phyloP scores from a whole-genome alignment of 352 stramenopile species.

The Sclerospora graminicola region DNA sequence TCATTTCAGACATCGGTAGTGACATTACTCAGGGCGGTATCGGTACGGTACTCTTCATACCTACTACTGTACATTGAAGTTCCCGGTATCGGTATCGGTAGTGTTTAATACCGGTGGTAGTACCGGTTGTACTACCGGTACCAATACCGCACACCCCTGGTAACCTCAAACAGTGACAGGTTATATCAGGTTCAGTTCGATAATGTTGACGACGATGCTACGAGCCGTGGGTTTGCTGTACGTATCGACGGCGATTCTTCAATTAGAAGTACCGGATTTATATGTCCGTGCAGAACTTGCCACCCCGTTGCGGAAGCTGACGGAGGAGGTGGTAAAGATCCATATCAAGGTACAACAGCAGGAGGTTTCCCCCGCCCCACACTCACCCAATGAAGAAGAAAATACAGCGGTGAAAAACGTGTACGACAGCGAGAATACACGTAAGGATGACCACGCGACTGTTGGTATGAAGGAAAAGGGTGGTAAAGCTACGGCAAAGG shows the following conservation, averaged over 20 bases:
- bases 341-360: slow-evolving; percentile 15
- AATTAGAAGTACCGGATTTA: slow-evolving; percentile 4
- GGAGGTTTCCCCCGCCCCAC: neutral
- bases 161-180: no score
- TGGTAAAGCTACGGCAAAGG: slow-evolving; percentile 1
- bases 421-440: slow-evolving; percentile 17
- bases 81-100: no score
- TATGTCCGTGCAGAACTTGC: slow-evolving; percentile 15
- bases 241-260: slow-evolving; percentile 17
- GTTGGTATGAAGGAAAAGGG: slow-evolving; percentile 21
- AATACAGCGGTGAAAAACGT: slow-evolving; percentile 4
- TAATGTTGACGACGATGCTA: no score
- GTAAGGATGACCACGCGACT: slow-evolving; percentile 25
- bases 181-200: no score
- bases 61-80: no score
- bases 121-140: no score
- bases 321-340: slow-evolving; percentile 19
- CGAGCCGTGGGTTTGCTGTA: slow-evolving; percentile 16
- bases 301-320: slow-evolving; percentile 8
- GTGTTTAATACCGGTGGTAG: no score
- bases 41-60: no score
- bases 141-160: no score
- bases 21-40: no score
- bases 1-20: no score
- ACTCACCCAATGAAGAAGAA: slow-evolving; percentile 16